A percentile compares a stretch with the other conserved stretches of the same genome.
These are phyloP conservation scores for Trichoderma semiorbis DNA, from an alignment of 2,329 filamentous ascomycete genomes.

Conservation along the genomic window DNA sequence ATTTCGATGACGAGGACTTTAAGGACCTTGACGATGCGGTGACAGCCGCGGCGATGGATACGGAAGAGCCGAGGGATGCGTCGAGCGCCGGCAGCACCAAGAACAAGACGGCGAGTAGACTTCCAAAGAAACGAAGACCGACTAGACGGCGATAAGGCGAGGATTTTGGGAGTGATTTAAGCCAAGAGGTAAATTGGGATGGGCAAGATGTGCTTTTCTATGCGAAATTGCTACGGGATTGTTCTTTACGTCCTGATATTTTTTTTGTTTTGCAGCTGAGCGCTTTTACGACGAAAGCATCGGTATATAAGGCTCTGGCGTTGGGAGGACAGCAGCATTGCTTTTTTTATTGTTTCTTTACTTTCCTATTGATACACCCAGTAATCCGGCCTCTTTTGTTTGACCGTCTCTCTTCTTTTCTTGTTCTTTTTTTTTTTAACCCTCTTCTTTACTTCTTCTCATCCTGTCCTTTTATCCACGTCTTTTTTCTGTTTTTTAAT, in stretches of 20 bases:
- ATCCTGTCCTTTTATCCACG: background rate
- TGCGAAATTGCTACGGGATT: background rate
- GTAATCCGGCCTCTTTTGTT: background rate
- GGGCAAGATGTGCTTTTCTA: background rate
- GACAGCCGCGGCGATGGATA: slow-evolving; percentile 28
- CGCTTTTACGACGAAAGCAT: slow-evolving; percentile 10
- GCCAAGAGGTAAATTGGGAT: background rate
- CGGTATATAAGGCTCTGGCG: slow-evolving; percentile 17
- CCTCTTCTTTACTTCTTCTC: background rate
- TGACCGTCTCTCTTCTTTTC: background rate
- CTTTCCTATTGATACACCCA: slow-evolving; percentile 17
- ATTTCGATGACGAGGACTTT: slow-evolving; percentile 87
- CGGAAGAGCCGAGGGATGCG: slow-evolving; percentile 24
- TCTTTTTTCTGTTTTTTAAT: background rate
- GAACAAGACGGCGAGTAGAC: slow-evolving; percentile 27
- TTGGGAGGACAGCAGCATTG: slow-evolving; percentile 8
- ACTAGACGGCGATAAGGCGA: slow-evolving; percentile 32
- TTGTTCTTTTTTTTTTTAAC: background rate
- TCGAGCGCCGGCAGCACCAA: slow-evolving; percentile 24
- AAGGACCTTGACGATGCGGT: slow-evolving; percentile 56
- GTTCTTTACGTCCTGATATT: background rate
- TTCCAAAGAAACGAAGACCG: slow-evolving; percentile 33
- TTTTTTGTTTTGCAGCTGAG: slow-evolving; percentile 2
- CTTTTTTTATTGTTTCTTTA: background rate
- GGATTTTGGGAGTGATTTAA: background rate